Conservation (phyloP, 2,329 filamentous ascomycete species). For the Sphaerulina vaccinii region DNA sequence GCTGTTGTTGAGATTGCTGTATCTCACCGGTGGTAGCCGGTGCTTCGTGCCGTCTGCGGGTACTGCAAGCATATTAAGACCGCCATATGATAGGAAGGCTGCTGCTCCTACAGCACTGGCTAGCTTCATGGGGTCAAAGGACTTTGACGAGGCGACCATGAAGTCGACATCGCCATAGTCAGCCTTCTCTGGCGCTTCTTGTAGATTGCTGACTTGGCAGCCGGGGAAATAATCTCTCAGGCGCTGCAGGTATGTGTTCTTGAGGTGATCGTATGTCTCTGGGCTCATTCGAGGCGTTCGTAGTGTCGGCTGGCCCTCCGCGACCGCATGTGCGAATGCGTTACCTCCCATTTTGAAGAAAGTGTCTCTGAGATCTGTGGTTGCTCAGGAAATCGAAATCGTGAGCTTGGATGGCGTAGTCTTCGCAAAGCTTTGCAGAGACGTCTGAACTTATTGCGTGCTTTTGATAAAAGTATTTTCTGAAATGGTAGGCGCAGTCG, state of each 20-base stretch:
- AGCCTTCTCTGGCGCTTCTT: constrained; percentile 67
- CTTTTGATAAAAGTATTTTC: too few species aligned
- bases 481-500: too few species aligned
- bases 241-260: constrained; percentile 43
- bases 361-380: neutral
- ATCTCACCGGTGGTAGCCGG: constrained; percentile 10
- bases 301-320: constrained; percentile 46
- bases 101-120: constrained; percentile 49
- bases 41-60: constrained; percentile 20
- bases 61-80: constrained; percentile 24
- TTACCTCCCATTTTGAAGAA: constrained; percentile 73
- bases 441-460: too few species aligned
- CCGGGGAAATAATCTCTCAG: constrained; percentile 54
- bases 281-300: constrained; percentile 65
- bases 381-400: too few species aligned
- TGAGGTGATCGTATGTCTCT: constrained; percentile 56
- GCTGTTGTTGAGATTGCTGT: constrained; percentile 17
- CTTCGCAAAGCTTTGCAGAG: too few species aligned
- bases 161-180: constrained; percentile 75
- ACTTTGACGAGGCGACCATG: constrained; percentile 47
- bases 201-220: constrained; percentile 56
- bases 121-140: constrained; percentile 36
- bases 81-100: constrained; percentile 24
- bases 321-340: constrained; percentile 52
- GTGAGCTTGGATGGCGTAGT: too few species aligned